phyloP scores from a whole-genome alignment of 1,139 yeast genomes.

The Yamadazyma dushanensis region DNA sequence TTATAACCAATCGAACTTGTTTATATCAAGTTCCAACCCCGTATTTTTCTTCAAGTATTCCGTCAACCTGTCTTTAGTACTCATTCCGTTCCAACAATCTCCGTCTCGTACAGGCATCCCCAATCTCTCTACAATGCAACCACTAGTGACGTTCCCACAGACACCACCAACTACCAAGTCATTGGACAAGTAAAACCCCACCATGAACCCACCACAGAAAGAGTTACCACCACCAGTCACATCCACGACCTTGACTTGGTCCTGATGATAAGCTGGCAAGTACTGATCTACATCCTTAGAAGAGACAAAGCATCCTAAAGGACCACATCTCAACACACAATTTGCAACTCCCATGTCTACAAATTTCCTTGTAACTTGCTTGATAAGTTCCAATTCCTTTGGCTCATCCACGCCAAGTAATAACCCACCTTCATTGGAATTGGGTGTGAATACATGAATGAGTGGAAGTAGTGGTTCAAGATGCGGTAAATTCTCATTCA shows the following conservation, averaged over 20 bases:
- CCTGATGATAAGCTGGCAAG: slow-evolving; percentile 75
- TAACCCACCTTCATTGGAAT: slow-evolving; percentile 69
- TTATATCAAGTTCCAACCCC: slow-evolving; percentile 3
- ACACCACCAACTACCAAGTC: slow-evolving; percentile 60
- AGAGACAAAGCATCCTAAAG: slow-evolving; percentile 53
- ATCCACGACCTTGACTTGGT: slow-evolving; percentile 58
- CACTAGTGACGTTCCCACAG: slow-evolving; percentile 77
- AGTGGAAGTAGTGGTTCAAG: slow-evolving; percentile 43
- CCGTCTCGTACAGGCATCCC: slow-evolving; percentile 59
- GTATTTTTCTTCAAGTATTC: slow-evolving; percentile 19
- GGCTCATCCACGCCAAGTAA: slow-evolving; percentile 25
- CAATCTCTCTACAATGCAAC: slow-evolving; percentile 71
- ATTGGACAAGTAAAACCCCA: slow-evolving; percentile 51
- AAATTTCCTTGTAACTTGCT: slow-evolving; percentile 44
- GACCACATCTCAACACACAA: slow-evolving; percentile 67
- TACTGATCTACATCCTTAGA: slow-evolving; percentile 23
- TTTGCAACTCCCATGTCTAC: slow-evolving; percentile 36
- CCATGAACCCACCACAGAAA: slow-evolving; percentile 77
- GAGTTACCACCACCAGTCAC: slow-evolving; percentile 96
- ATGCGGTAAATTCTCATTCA: slow-evolving; percentile 42
- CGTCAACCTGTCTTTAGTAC: slow-evolving; percentile 29
- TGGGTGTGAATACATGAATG: slow-evolving; percentile 74
- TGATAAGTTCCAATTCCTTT: slow-evolving; percentile 18
- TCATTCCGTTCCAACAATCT: slow-evolving; percentile 55
- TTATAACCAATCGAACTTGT: background rate